Conservation (phyloP, 345 rosid species). For the Salix purpurea region DNA sequence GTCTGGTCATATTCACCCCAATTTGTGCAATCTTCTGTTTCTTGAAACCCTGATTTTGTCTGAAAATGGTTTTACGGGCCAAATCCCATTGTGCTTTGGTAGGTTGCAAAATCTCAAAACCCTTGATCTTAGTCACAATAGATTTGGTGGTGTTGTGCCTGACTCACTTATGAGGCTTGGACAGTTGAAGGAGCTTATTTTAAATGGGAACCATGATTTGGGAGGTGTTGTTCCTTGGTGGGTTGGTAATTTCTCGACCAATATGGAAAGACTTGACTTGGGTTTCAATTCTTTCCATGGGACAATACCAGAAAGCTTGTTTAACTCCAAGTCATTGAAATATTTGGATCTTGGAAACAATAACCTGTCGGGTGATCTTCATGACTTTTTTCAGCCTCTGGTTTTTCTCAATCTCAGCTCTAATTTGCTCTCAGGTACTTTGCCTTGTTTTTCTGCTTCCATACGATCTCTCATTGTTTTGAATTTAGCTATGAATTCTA, state of each 20-base stretch:
- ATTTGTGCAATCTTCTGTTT: conserved; percentile 51
- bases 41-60: conserved; percentile 57
- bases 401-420: no score
- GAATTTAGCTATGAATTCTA: conserved; percentile 59
- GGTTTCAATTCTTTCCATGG: conserved; percentile 69
- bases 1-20: conserved; percentile 58
- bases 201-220: conserved; percentile 53
- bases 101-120: conserved; percentile 46
- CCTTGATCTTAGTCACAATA: conserved; percentile 67
- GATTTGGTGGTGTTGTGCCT: conserved; percentile 56
- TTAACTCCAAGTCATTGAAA: conserved; percentile 15
- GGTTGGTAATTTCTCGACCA: conserved; percentile 57
- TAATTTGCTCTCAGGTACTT: conserved; percentile 21
- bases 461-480: conserved; percentile 47
- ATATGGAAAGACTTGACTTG: conserved; percentile 63
- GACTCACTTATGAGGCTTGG: conserved; percentile 38
- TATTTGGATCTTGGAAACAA: no score
- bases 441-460: conserved; percentile 74
- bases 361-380: no score
- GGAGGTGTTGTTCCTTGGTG: conserved; percentile 58
- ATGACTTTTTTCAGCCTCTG: no score
- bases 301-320: conserved; percentile 52
- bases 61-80: conserved; percentile 48
- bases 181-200: conserved; percentile 50
- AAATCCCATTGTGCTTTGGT: conserved; percentile 63